A percentile compares a stretch with the other conserved stretches of the same genome.
Conservation (phyloP, 805 yeast genomes). For the Hanseniaspora jakobsenii region DNA sequence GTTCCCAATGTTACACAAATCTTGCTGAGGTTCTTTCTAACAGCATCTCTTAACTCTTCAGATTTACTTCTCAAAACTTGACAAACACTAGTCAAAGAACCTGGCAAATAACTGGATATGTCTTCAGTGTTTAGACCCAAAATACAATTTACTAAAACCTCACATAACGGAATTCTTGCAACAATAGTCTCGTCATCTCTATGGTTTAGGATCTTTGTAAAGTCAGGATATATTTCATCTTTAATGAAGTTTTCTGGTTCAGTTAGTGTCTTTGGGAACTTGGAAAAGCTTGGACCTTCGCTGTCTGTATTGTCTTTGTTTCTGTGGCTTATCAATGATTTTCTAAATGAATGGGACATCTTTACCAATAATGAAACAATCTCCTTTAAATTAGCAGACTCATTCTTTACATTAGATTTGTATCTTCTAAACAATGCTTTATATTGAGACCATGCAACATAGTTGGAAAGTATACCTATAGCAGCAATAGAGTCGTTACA, state of each 20-base stretch:
- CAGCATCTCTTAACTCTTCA: conserved; percentile 78
- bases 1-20: conserved; percentile 61
- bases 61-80: conserved; percentile 76
- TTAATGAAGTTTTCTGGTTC: conserved; percentile 39
- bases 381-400: conserved; percentile 42
- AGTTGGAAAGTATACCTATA: conserved; percentile 45
- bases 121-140: conserved; percentile 48
- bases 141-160: conserved; percentile 60
- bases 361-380: conserved; percentile 48
- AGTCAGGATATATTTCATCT: conserved; percentile 47
- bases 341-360: conserved; percentile 39
- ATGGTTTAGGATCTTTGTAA: conserved; percentile 45
- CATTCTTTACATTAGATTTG: conserved; percentile 37
- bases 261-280: conserved; percentile 29
- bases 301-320: conserved; percentile 16
- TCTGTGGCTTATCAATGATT: conserved; percentile 26
- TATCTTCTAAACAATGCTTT: conserved; percentile 64
- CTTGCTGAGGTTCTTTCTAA: conserved; percentile 60
- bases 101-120: conserved; percentile 56
- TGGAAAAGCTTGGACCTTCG: conserved; percentile 21
- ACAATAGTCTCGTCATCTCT: conserved; percentile 72
- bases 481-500: conserved; percentile 54
- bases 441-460: conserved; percentile 68
- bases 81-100: conserved; percentile 72
- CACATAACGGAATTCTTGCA: conserved; percentile 65